phyloP scores from a whole-genome alignment of 2,329 filamentous ascomycete species.

The Dryadomyces quercivorus region DNA sequence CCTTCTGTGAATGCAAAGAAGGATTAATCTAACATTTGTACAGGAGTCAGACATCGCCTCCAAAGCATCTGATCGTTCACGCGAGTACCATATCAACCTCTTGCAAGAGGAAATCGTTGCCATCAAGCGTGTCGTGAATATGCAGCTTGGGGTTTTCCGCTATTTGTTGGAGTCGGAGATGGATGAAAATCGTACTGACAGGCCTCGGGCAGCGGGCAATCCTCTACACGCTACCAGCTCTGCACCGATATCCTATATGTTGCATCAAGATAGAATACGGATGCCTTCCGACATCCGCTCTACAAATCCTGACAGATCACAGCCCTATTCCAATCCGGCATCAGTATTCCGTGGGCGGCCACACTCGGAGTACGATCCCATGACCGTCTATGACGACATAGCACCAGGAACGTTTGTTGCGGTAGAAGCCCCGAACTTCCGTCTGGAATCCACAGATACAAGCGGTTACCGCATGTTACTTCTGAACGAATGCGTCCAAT shows the following conservation, averaged over 20 bases:
- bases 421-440: neutral
- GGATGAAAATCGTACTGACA: neutral
- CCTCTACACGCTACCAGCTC: too few relatives aligned
- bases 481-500: constrained; percentile 20
- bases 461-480: constrained; percentile 1
- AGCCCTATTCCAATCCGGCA: too few relatives aligned
- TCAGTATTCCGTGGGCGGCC: too few relatives aligned
- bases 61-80: constrained; percentile 26
- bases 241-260: too few relatives aligned
- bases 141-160: neutral
- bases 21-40: neutral
- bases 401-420: neutral
- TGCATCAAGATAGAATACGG: too few relatives aligned
- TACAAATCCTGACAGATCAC: too few relatives aligned
- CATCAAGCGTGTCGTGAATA: neutral
- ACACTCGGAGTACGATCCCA: too few relatives aligned
- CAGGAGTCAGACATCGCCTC: constrained; percentile 25
- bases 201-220: too few relatives aligned
- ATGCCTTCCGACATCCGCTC: too few relatives aligned
- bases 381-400: neutral
- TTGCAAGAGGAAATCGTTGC: constrained; percentile 26
- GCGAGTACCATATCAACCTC: constrained; percentile 27
- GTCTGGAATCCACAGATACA: neutral
- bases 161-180: neutral
- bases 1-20: neutral